Evolutionary conservation across 108 stramenopile species (phyloP), one percentile per base, ranked within the genome.

Genomic region (Epipyxis sp.): DNA sequence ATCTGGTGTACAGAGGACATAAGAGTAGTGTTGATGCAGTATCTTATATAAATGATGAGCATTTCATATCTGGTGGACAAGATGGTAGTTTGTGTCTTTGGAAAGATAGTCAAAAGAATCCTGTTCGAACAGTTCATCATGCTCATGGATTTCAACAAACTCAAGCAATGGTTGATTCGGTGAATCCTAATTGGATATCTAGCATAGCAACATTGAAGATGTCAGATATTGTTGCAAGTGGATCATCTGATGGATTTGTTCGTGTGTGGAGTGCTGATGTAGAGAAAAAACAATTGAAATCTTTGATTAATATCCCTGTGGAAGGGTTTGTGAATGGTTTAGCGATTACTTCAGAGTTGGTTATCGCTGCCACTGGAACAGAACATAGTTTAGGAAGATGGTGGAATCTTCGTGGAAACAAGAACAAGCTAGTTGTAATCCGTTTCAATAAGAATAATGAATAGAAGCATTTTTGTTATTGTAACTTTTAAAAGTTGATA

Each of bases 1-100:
- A 99, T 82, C 82, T 98, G 37, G 95, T 99, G 39, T 96, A 91
- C 81, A 89, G 95, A 40, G 90, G 89, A 40, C 29, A 84, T 50
- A 57, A 62, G 37, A 27, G 77, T 40, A 59, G 90, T n/a, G 88
- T 93, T 20, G 94, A 94, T 65, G 87, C 90, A 59, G 84, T 91
- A 35, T 57, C 79, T 0, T 85, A 91, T 59, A 80, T 97, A 45
- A 90, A 89, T 69, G 94, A 97, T 71, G 91, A 93, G 57, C 94
- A 91, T 88, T 97, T 93, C 79, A 50, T 97, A 0, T 95, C 93
- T 1, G 97, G 97, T 40, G 94, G 96, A 62, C 93, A 98, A 62
- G 95, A 92, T 78, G 79, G 80, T 43, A 80, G 86, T 45, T 82
- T 99, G 79, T 78, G 87, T 13, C 81, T 99, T 42, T 98, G 99